phyloP scores from a whole-genome alignment of 768 basidiomycete genomes.

The Suillus variegatus region DNA sequence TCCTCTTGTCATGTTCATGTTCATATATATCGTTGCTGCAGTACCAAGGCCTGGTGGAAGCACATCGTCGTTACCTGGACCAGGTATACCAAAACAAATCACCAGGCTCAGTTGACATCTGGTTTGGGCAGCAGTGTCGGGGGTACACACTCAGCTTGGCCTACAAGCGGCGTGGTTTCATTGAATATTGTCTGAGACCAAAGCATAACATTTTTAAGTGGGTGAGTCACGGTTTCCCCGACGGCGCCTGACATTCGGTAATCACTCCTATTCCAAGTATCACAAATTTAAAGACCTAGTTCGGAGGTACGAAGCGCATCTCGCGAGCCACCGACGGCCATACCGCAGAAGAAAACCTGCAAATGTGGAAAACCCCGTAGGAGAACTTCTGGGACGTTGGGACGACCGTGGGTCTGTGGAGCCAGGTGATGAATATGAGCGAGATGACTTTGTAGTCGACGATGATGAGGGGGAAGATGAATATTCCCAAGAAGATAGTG shows the following conservation, averaged over 20 bases:
- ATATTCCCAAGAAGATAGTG: neutral
- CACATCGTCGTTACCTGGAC: constrained; percentile 20
- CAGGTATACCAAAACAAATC: neutral
- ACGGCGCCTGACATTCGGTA: neutral
- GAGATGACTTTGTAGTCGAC: constrained; percentile 5
- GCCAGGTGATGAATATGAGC: neutral
- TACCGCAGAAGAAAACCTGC: neutral
- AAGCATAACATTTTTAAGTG: neutral
- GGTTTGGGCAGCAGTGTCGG: neutral
- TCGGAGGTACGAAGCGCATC: neutral
- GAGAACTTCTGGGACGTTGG: constrained; percentile 2
- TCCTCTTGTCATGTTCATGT: neutral
- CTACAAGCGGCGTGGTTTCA: neutral
- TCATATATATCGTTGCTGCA: constrained; percentile 1
- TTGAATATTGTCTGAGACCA: neutral
- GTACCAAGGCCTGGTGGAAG: constrained; percentile 19
- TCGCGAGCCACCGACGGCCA: neutral
- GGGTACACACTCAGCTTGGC: neutral
- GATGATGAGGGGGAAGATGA: neutral
- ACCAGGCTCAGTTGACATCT: neutral
- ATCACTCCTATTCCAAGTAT: neutral
- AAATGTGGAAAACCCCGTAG: constrained; percentile 4
- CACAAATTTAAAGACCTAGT: neutral
- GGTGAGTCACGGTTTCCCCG: neutral
- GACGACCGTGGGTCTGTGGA: constrained; percentile 1